A percentile compares a stretch with the other conserved stretches of the same genome.
Conservation (phyloP, 108 stramenopile species). For the Discostella pseudostelligera region DNA sequence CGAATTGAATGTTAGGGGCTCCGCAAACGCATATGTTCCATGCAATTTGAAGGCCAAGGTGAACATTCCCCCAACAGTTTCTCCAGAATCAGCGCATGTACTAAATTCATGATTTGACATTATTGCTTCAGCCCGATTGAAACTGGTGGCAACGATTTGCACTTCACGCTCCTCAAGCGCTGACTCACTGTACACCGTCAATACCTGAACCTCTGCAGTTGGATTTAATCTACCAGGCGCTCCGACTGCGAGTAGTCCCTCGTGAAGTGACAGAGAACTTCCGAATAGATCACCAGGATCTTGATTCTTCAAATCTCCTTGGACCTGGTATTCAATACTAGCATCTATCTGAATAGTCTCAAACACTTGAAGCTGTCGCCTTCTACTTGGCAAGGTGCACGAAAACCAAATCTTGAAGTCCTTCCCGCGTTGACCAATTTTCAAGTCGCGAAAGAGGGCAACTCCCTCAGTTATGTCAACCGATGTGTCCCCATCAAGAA, state of each 20-base stretch:
- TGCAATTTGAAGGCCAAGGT: conserved; percentile 25
- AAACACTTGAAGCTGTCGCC: conserved; percentile 12
- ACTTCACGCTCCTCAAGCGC: conserved; percentile 32
- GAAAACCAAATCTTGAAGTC: conserved; percentile 61
- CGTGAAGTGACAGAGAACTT: conserved; percentile 27
- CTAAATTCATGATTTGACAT: conserved; percentile 53
- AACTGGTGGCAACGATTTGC: conserved; percentile 45
- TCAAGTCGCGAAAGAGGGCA: conserved; percentile 51
- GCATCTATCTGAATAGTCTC: conserved; percentile 26
- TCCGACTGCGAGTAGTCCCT: conserved; percentile 40
- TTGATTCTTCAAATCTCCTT: conserved; percentile 42
- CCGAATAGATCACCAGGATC: conserved; percentile 48
- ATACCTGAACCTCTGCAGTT: conserved; percentile 53
- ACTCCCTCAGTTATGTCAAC: conserved; percentile 45
- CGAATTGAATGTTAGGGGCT: conserved; percentile 34
- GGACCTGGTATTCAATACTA: conserved; percentile 58
- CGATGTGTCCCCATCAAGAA: conserved; percentile 40
- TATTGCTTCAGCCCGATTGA: conserved; percentile 35
- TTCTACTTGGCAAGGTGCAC: conserved; percentile 7
- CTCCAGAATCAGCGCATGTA: conserved; percentile 49
- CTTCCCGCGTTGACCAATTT: conserved; percentile 55
- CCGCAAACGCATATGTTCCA: conserved; percentile 29
- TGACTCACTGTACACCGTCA: conserved; percentile 46
- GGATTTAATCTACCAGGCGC: conserved; percentile 55
- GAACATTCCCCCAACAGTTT: conserved; percentile 51